These are phyloP conservation scores for Trichoderma oligosporum DNA, from an alignment of 2,329 filamentous ascomycete genomes.

Conservation along the genomic window DNA sequence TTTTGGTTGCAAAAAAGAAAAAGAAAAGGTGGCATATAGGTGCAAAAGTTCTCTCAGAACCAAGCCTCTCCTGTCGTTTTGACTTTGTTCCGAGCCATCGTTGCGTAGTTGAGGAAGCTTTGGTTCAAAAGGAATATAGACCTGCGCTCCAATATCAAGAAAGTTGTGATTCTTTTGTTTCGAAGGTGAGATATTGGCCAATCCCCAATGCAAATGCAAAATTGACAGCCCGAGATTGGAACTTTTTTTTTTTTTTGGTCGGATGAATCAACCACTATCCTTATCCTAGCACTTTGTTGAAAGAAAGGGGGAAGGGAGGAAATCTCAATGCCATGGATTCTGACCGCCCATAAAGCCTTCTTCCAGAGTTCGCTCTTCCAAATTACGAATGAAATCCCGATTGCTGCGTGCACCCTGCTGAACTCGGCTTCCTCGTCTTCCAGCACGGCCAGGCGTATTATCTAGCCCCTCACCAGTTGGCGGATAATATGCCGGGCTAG, in stretches of 20 bases:
- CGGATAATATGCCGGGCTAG: conserved; percentile 95
- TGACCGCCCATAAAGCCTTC: conserved; percentile 78
- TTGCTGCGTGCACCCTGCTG: conserved; percentile 59
- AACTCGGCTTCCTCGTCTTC: conserved; percentile 71
- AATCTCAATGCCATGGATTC: conserved; percentile 62
- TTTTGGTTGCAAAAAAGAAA: background rate
- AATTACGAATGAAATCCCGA: conserved; percentile 87
- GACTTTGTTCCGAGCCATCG: background rate
- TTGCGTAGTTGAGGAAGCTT: background rate
- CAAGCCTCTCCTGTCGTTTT: background rate
- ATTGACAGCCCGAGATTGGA: background rate
- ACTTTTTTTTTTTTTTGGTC: background rate
- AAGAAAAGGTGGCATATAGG: too few species aligned
- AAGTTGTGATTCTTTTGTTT: background rate
- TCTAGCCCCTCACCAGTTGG: conserved; percentile 78
- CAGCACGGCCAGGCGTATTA: conserved; percentile 53
- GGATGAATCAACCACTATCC: too few species aligned
- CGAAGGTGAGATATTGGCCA: background rate
- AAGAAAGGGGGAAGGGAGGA: background rate
- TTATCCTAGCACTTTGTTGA: background rate
- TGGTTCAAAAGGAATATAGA: background rate
- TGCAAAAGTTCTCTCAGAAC: background rate
- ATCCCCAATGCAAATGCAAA: background rate
- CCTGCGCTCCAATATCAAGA: background rate
- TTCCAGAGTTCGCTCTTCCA: conserved; percentile 91